Evolutionary conservation across 208 protist genomes (phyloP).

Genomic region (Acanthamoeba quina): DNA sequence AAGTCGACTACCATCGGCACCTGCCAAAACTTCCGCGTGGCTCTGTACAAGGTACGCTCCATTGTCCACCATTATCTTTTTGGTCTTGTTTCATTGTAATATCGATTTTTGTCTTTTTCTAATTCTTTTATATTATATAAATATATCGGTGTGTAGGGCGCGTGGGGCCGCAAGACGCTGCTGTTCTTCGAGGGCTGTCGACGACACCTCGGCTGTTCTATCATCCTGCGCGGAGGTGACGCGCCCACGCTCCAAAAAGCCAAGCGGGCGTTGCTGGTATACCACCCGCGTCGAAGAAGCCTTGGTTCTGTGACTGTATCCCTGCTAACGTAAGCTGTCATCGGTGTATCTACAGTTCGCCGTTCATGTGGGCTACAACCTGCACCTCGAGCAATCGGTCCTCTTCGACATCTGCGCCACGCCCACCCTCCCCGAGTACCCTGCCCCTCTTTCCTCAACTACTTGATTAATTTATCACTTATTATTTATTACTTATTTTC

Average conservation of each 20-base stretch:
- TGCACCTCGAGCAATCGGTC: conserved; percentile 67
- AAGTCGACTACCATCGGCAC: conserved; percentile 9
- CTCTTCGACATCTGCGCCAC: conserved; percentile 64
- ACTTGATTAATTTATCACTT: too few relatives aligned
- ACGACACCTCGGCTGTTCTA: conserved; percentile 75
- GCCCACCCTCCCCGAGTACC: conserved; percentile 13
- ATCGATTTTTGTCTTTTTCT: too few relatives aligned
- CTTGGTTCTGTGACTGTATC: not conserved
- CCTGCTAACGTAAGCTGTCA: not conserved
- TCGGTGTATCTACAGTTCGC: conserved; percentile 58
- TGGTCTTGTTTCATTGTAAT: too few relatives aligned
- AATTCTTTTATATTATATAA: too few relatives aligned
- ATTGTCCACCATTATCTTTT: too few relatives aligned
- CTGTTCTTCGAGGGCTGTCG: conserved; percentile 82
- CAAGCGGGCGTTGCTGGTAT: conserved; percentile 76
- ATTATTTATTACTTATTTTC: too few relatives aligned
- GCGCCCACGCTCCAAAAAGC: conserved; percentile 35
- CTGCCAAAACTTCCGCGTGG: conserved; percentile 49
- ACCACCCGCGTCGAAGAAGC: not conserved
- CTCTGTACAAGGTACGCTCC: conserved; percentile 33
- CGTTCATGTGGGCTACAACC: conserved; percentile 73
- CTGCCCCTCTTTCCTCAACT: too few relatives aligned
- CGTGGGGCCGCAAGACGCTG: conserved; percentile 78
- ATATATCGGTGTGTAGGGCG: too few relatives aligned
- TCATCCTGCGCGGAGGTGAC: conserved; percentile 76